Base-by-base conservation (phyloP, 2,329 filamentous ascomycete species). In the Beauveria sp. region DNA sequence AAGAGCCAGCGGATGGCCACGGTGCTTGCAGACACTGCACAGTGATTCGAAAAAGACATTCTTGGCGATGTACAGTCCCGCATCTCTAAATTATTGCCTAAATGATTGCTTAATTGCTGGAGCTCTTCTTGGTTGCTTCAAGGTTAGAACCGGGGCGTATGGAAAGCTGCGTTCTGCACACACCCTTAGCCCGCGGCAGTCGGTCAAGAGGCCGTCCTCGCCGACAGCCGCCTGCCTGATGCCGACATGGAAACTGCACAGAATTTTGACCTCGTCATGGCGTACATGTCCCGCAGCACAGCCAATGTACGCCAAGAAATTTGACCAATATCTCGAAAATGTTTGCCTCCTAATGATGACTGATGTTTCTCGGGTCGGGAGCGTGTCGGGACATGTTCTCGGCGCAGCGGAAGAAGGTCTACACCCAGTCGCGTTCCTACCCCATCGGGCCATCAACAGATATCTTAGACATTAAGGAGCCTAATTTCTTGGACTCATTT, bases 191-290 rank as follows among this genome's bases (percentile, higher is more conserved):
- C 26, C 1, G 49, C 57, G 57, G 57, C 7, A 30, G 40, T 60
- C 57, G 57, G 57, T 38, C 30, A 38, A 28, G 26, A 16, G 14
- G 26, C 22, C 49, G 18, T 7, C 40, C 1, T 7, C 30, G 7
- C 57, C 57, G 57, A 60, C 24, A 46, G 10, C 57, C 57, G 57
- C 57, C 47, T 14, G 46, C 12, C 42, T 34, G n/a, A 20, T 40
- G 50, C 50, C 50, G 40, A 53, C 30, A 24, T 9, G 30, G n/a
- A 20, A 38, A 24, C 14, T 38, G 9, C 4, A 20, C 50, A 22
- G 20, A 9, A 40, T 20, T 5, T 10, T 5, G 16, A 22, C 26
- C 3, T 14, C 28, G 34, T 8, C 34, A 38, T 38, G 12, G 26
- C 34, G 5, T 38, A 5, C 34, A 38, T 38, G 14, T 38, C 34